Base-by-base conservation (phyloP, 1,284 basidiomycete species). In the Leccinum proximum region DNA sequence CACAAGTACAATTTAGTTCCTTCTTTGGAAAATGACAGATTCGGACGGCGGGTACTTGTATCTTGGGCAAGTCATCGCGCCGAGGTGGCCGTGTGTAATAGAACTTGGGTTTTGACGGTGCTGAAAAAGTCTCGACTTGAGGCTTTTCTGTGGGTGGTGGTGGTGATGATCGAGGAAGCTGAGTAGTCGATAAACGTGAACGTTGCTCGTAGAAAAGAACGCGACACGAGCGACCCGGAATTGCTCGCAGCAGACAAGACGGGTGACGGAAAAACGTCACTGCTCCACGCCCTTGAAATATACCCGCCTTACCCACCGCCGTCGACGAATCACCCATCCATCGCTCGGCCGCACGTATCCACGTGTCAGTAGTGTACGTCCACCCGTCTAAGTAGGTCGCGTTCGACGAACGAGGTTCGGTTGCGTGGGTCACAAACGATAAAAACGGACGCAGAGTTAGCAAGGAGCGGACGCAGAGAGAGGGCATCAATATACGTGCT, bases 341-440 rank as follows among this genome's bases (percentile, higher is more conserved):
- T 78, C 81, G 74, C 10, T 69, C 70, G 70, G 78, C 76, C 82
- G 80, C 50, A 79, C 81, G 66, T 78, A 38, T 78, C 91, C 91
- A 92, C 0, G 81, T 77, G 67, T 92, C 89, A 65, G 89, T 89
- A 4, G 88, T 88, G 70, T 92, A 92, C 14, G 90, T 84, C 89
- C 91, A 92, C 5, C 89, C 91, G 70, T 84, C 90, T 87, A 13
- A 22, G 50, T 53, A 22, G 50, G 50, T 53, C 7, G 18, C 8
- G 42, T 22, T n/a, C 48, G 18, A 14, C 18, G 22, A 53, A 53
- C 4, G 42, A 14, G 54, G 22, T 53, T 53, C 50, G 50, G 22
- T 45, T 22, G 22, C 22, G 22, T 45, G 42, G 42, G 42, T 45
- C 16, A 45, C 16, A 45, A 42, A 40, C 26, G 4, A 54, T 13